phyloP scores from a whole-genome alignment of 306 rosid species.

The Lotus japonicus region DNA sequence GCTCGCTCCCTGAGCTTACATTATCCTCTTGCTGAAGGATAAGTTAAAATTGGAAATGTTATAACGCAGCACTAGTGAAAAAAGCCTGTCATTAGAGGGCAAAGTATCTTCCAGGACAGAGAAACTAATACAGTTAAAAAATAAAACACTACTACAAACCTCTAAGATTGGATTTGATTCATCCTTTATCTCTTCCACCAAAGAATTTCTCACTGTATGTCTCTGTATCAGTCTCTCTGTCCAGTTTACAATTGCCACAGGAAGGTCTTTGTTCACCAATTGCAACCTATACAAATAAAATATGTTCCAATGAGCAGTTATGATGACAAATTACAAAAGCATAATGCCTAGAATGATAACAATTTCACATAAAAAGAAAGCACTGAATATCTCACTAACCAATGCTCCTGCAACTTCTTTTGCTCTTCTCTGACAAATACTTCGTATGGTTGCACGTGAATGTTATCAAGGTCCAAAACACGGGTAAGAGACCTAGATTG shows the following conservation, averaged over 20 bases:
- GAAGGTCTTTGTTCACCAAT: slow-evolving; percentile 65
- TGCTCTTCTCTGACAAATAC: slow-evolving; percentile 79
- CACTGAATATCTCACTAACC: slow-evolving; percentile 52
- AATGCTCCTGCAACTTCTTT: slow-evolving; percentile 78
- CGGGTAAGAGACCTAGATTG: slow-evolving; percentile 73
- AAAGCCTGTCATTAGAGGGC: background rate
- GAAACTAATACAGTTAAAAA: slow-evolving; percentile 11
- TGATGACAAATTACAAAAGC: background rate
- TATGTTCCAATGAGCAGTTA: slow-evolving; percentile 6
- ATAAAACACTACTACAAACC: slow-evolving; percentile 42
- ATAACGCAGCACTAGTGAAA: slow-evolving; percentile 2
- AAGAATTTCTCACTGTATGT: slow-evolving; percentile 34
- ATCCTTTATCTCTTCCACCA: slow-evolving; percentile 54
- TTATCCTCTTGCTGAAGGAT: slow-evolving; percentile 43
- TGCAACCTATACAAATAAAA: slow-evolving; percentile 57
- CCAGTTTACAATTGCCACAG: slow-evolving; percentile 60
- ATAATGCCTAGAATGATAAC: background rate
- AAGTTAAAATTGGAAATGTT: slow-evolving; percentile 30
- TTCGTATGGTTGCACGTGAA: slow-evolving; percentile 78
- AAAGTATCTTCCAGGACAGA: slow-evolving; percentile 15
- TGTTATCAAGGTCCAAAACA: slow-evolving; percentile 68
- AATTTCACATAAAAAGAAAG: background rate
- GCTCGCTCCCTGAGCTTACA: slow-evolving; percentile 29
- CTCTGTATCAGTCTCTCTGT: slow-evolving; percentile 44
- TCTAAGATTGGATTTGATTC: slow-evolving; percentile 31